These are phyloP conservation scores for Neonectria ditissima DNA, from an alignment of 2,329 filamentous ascomycete species.

Conservation along the genomic window DNA sequence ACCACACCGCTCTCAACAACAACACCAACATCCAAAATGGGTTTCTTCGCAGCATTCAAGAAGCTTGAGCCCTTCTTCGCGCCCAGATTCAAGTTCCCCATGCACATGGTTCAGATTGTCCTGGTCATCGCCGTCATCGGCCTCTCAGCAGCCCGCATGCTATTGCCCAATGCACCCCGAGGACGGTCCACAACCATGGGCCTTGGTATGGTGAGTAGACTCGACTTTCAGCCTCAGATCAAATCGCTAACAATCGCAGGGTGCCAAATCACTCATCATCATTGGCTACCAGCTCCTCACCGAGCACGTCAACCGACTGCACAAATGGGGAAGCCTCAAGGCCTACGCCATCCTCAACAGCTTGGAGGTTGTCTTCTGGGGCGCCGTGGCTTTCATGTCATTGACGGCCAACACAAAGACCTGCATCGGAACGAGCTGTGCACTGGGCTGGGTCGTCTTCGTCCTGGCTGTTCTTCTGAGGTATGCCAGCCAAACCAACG, in stretches of 20 bases:
- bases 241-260: constrained; percentile 29
- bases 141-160: constrained; percentile 30
- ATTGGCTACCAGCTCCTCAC: constrained; percentile 55
- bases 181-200: constrained; percentile 36
- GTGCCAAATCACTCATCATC: constrained; percentile 54
- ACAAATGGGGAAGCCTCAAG: constrained; percentile 53
- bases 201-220: constrained; percentile 32
- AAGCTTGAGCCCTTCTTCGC: constrained; percentile 17
- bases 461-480: constrained; percentile 5
- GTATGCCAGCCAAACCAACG: neutral
- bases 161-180: constrained; percentile 24
- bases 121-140: constrained; percentile 23
- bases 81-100: constrained; percentile 17
- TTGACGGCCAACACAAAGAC: constrained; percentile 18
- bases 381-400: constrained; percentile 25
- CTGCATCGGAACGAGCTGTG: constrained; percentile 24
- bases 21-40: neutral
- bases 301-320: constrained; percentile 48
- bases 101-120: constrained; percentile 10
- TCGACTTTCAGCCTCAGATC: neutral
- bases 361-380: constrained; percentile 58
- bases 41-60: neutral
- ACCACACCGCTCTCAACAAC: neutral
- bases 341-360: constrained; percentile 55
- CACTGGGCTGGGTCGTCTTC: constrained; percentile 26